Evolutionary conservation across 148 eudicot species (phyloP), one percentile per base, ranked within the genome.

Genomic region (Persicaria maculosa): DNA sequence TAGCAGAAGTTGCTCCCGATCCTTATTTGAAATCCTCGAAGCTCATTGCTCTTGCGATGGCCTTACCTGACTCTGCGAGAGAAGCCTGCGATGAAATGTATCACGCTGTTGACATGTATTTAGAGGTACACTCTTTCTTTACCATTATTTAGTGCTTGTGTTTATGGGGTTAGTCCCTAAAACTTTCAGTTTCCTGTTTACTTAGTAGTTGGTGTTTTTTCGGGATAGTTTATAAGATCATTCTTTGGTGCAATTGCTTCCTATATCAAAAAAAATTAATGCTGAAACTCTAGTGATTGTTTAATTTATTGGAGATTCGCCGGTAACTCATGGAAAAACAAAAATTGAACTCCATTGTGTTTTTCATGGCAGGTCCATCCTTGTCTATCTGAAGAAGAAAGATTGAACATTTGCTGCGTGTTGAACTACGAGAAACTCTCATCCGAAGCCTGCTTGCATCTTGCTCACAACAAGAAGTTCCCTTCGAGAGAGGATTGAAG

Each of bases 1-100:
- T 89, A 44, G 86, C 91, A 53, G 98, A 93, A 85, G 88, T 93
- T 44, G 92, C 97, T 4, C 98, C 98, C 0, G 98, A 93, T 80
- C 89, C 88, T 12, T 68, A 72, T 76, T 71, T 93, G 67, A 89
- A 85, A 76, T 83, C 93, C 10, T 85, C 88, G 2, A 91, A 88
- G 75, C 91, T 93, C 76, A 75, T 84, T 40, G 86, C 85, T 10
- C 84, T 91, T 19, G 72, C 88, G 19, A 80, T 73, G 65, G 79
- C 88, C 4, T 79, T 93, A 72, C 95, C 98, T 0, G 91, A 91
- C 78, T 84, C 82, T 65, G 86, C 97, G 2, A 80, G 95, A 69
- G 93, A 84, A 50, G 82, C 86, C n/a, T 88, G 69, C 74, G 93
- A 89, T 72, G 82, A 82, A 46, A 77, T 91, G 59, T 93, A 93